phyloP scores from a whole-genome alignment of 2,329 filamentous ascomycete genomes.

The Colletotrichum lini region DNA sequence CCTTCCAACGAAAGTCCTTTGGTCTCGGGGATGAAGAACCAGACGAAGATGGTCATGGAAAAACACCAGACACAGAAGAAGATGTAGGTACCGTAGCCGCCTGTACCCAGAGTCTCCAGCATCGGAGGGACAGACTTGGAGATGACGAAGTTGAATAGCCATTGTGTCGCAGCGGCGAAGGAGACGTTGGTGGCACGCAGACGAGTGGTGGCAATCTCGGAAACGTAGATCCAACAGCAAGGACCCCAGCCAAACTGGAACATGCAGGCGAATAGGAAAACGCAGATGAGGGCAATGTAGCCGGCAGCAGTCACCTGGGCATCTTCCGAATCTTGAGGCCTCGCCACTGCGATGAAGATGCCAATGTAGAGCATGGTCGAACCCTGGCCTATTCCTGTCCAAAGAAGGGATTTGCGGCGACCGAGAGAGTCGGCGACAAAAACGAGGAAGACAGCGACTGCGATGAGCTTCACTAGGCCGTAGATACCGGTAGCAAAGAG shows the following conservation, averaged over 20 bases:
- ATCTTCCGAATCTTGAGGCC: slow-evolving; percentile 58
- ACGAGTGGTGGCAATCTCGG: slow-evolving; percentile 67
- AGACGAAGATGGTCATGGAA: slow-evolving; percentile 35
- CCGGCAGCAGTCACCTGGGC: slow-evolving; percentile 58
- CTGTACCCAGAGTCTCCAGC: slow-evolving; percentile 64
- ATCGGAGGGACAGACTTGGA: slow-evolving; percentile 75
- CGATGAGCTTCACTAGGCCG: slow-evolving; percentile 69
- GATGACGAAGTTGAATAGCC: slow-evolving; percentile 77
- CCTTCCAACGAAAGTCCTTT: slow-evolving; percentile 54
- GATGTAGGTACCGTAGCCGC: slow-evolving; percentile 60
- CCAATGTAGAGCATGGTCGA: slow-evolving; percentile 57
- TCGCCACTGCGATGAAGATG: slow-evolving; percentile 72
- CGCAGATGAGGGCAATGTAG: slow-evolving; percentile 76
- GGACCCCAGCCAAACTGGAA: slow-evolving; percentile 59
- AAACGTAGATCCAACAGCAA: slow-evolving; percentile 61
- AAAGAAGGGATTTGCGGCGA: slow-evolving; percentile 45
- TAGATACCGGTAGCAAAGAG: slow-evolving; percentile 77
- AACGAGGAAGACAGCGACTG: slow-evolving; percentile 42
- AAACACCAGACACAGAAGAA: slow-evolving; percentile 58
- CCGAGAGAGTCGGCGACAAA: slow-evolving; percentile 46
- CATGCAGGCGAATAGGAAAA: slow-evolving; percentile 71
- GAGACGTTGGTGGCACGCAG: slow-evolving; percentile 66
- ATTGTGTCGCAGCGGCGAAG: slow-evolving; percentile 73
- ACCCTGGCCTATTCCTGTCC: slow-evolving; percentile 44
- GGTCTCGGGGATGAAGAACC: slow-evolving; percentile 66